Evolutionary conservation across 371 early-diverging fungal species (phyloP).

Genomic region (Coemansia sp.): DNA sequence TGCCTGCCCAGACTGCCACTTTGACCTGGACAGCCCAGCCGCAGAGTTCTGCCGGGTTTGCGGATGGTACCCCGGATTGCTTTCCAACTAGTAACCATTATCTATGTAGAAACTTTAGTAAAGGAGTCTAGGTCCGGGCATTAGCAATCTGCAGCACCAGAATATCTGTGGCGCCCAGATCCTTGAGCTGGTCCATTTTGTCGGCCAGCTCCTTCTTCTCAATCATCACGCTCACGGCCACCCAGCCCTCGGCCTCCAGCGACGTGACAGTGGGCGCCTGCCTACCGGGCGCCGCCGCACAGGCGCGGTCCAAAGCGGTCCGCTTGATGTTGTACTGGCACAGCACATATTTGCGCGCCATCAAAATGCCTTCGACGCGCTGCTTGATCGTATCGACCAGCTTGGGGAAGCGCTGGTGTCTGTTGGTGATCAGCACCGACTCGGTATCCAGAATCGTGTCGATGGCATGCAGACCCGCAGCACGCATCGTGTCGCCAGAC

Average conservation of each 20-base stretch:
- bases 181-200: constrained; percentile 85
- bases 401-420: constrained; percentile 58
- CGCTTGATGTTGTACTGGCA: constrained; percentile 87
- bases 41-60: too few species aligned
- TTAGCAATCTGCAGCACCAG: constrained; percentile 78
- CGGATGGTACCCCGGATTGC: not conserved
- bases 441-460: constrained; percentile 78
- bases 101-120: too few species aligned
- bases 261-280: constrained; percentile 87
- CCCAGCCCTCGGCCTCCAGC: constrained; percentile 86
- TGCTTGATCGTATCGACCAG: constrained; percentile 74
- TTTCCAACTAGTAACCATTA: too few species aligned
- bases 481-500: constrained; percentile 97
- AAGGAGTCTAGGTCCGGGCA: constrained; percentile 59
- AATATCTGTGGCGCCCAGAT: constrained; percentile 92
- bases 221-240: constrained; percentile 90
- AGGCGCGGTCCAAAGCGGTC: constrained; percentile 61
- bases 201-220: constrained; percentile 71
- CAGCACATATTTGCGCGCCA: constrained; percentile 82
- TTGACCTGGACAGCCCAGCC: constrained; percentile 40
- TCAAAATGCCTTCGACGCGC: constrained; percentile 88
- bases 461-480: constrained; percentile 91
- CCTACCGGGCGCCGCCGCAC: constrained; percentile 83
- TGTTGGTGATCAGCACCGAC: constrained; percentile 80
- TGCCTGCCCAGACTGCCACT: constrained; percentile 59